Conservation (phyloP, 306 rosid genomes). For the Morella rubra region DNA sequence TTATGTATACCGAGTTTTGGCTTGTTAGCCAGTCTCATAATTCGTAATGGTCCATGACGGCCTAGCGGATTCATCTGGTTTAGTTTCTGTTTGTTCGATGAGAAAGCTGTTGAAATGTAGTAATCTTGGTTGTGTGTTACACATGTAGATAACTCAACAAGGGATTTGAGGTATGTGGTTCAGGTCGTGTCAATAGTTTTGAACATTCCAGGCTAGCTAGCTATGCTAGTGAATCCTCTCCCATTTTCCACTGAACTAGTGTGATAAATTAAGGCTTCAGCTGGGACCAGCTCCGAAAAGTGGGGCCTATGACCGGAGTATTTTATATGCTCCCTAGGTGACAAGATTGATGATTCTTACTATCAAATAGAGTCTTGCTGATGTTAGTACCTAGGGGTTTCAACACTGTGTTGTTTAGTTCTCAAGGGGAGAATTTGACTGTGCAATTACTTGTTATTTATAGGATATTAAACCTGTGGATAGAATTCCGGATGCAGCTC, state of each 20-base stretch:
- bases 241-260: neutral
- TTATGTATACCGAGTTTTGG: neutral
- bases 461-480: constrained; percentile 57
- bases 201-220: neutral
- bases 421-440: neutral
- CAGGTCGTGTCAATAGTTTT: neutral
- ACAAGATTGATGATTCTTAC: too few relatives aligned
- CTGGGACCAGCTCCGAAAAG: neutral
- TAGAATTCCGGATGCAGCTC: constrained; percentile 45
- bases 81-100: neutral
- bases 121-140: neutral
- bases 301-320: neutral
- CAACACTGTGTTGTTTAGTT: neutral
- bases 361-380: too few relatives aligned
- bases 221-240: neutral
- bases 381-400: neutral
- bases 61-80: neutral
- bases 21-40: neutral
- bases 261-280: neutral
- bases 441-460: constrained; percentile 22
- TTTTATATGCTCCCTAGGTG: neutral
- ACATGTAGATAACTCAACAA: neutral
- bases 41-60: neutral
- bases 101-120: neutral
- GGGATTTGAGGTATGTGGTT: neutral